A percentile compares a stretch with the other conserved stretches of the same genome.
Conservation (phyloP, 768 basidiomycete genomes). For the Tricholoma flavovirens region DNA sequence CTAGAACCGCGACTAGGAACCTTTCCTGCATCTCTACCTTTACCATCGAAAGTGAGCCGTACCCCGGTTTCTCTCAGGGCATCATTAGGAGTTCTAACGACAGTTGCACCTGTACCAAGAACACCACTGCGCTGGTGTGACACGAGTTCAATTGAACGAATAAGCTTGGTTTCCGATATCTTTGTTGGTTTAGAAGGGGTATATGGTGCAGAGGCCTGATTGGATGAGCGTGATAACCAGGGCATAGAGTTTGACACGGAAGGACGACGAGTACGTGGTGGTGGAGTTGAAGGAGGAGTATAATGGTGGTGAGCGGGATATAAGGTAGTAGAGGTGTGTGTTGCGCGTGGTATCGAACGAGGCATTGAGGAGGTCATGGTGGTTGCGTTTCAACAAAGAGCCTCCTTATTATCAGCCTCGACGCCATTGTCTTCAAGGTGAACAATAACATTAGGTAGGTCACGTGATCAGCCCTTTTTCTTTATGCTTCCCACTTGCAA, state of each 20-base stretch:
- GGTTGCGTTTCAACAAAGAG: too few species aligned
- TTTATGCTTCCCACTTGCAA: conserved; percentile 28
- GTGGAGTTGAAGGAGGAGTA: conserved; percentile 21
- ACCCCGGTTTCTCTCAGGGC: conserved; percentile 53
- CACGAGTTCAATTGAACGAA: conserved; percentile 33
- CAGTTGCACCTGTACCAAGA: conserved; percentile 66
- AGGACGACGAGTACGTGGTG: conserved; percentile 26
- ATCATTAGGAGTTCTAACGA: conserved; percentile 78
- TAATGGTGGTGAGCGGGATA: conserved; percentile 19
- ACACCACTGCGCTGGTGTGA: conserved; percentile 38
- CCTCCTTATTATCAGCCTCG: too few species aligned
- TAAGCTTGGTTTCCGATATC: conserved; percentile 40
- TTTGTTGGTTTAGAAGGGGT: conserved; percentile 31
- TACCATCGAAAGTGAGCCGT: conserved; percentile 30
- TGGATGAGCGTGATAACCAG: conserved; percentile 43
- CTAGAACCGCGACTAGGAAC: conserved; percentile 6
- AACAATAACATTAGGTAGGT: conserved; percentile 9
- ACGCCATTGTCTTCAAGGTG: conserved; percentile 16
- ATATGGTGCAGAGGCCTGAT: conserved; percentile 26
- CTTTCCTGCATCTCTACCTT: conserved; percentile 8
- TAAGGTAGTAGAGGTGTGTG: conserved; percentile 22
- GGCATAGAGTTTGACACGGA: conserved; percentile 43
- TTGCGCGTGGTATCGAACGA: conserved; percentile 24
- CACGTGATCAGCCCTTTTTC: conserved; percentile 8
- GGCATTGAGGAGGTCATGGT: conserved; percentile 24